Conservation (phyloP, 75 land plant genomes). For the Adiantum capillusveneris region DNA sequence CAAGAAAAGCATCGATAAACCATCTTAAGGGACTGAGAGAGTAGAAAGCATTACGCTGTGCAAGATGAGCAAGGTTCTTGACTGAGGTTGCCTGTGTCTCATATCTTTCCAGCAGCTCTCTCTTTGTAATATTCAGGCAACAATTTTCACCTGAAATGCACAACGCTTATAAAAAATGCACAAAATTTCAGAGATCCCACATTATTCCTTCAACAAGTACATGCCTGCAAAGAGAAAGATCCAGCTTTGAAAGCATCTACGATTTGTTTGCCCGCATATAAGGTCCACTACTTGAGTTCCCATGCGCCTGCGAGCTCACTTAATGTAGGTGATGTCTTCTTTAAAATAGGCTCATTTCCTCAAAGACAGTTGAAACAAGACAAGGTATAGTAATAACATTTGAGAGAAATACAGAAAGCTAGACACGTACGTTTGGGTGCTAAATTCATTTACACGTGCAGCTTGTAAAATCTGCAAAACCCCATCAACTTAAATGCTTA, state of each 20-base stretch:
- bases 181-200: too few relatives aligned
- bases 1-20: too few relatives aligned
- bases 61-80: conserved; percentile 62
- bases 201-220: too few relatives aligned
- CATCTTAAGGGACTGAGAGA: not conserved
- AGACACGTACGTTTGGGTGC: not conserved
- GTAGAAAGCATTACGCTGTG: conserved; percentile 55
- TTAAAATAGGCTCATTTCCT: too few relatives aligned
- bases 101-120: conserved; percentile 36
- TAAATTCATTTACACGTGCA: not conserved
- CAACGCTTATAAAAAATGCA: not conserved
- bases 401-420: too few relatives aligned
- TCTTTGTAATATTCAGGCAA: conserved; percentile 54
- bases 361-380: too few relatives aligned
- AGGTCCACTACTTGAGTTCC: conserved; percentile 6
- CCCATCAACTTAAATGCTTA: too few relatives aligned
- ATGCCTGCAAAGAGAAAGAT: conserved; percentile 2
- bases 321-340: too few relatives aligned
- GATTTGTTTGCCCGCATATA: not conserved
- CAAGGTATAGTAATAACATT: too few relatives aligned
- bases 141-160: conserved; percentile 52
- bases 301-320: not conserved
- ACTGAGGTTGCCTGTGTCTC: conserved; percentile 62
- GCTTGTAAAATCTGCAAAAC: conserved; percentile 5
- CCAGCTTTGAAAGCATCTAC: not conserved